Evolutionary conservation across 345 rosid genomes (phyloP).

Genomic region (Pugionium cornutum): DNA sequence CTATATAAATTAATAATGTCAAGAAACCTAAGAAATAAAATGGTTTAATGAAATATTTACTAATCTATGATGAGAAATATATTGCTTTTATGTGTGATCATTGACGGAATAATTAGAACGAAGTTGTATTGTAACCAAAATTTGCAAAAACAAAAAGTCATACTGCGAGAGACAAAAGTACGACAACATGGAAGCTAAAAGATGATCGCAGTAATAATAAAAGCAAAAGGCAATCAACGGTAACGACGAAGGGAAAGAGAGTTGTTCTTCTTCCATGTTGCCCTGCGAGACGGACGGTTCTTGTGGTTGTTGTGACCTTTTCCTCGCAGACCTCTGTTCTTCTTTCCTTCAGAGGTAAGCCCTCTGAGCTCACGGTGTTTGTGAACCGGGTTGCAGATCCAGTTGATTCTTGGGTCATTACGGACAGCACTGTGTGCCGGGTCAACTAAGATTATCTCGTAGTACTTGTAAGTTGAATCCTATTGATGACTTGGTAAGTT

Average conservation of each 20-base stretch:
- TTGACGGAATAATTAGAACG: not conserved
- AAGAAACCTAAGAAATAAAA: too few relatives aligned
- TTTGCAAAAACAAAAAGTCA: not conserved
- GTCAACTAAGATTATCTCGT: constrained; percentile 54
- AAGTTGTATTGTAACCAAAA: constrained; percentile 13
- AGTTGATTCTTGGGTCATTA: constrained; percentile 69
- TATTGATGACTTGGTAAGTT: too few relatives aligned
- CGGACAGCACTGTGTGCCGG: constrained; percentile 59
- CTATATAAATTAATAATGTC: too few relatives aligned
- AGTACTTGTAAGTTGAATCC: not conserved
- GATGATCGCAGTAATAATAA: too few relatives aligned
- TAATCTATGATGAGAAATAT: too few relatives aligned
- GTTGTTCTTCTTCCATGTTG: constrained; percentile 5
- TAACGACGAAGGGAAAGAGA: not conserved
- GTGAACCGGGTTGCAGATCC: constrained; percentile 72
- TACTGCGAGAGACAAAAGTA: constrained; percentile 8
- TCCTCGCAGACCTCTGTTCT: not conserved
- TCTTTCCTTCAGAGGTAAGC: not conserved
- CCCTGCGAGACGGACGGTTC: constrained; percentile 12
- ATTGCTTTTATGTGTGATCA: too few relatives aligned
- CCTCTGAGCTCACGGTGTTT: constrained; percentile 27
- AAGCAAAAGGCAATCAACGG: not conserved
- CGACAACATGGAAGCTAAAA: constrained; percentile 22
- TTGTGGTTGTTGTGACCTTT: constrained; percentile 37
- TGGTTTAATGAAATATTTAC: too few relatives aligned